A percentile compares a stretch with the other conserved stretches of the same genome.
Conservation (phyloP, 495 filamentous ascomycete species). For the Aspergillus bridgeri region DNA sequence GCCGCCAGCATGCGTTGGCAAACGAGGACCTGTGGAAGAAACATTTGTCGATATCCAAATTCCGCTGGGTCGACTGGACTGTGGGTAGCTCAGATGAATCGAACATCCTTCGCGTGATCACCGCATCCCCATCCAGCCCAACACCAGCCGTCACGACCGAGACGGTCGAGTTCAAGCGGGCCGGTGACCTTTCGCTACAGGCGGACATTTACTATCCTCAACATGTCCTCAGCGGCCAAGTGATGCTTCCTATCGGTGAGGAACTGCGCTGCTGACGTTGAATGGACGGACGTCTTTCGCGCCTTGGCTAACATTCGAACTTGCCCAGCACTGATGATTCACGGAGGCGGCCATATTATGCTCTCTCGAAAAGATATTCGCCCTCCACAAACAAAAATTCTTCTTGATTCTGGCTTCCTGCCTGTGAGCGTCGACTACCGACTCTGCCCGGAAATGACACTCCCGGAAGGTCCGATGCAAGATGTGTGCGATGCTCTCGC, state of each 20-base stretch:
- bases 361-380: constrained; percentile 47
- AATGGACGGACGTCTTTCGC: too few relatives aligned
- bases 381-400: constrained; percentile 34
- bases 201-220: constrained; percentile 48
- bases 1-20: too few relatives aligned
- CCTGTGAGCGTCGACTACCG: constrained; percentile 56
- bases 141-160: constrained; percentile 5
- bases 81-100: too few relatives aligned
- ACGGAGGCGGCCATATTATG: constrained; percentile 55
- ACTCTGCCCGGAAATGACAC: constrained; percentile 50
- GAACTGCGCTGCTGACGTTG: not conserved
- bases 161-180: constrained; percentile 33
- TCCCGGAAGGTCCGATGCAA: constrained; percentile 48
- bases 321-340: constrained; percentile 54
- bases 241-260: constrained; percentile 6
- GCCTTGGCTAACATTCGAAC: too few relatives aligned
- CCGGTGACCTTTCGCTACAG: constrained; percentile 22
- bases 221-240: not conserved
- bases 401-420: constrained; percentile 44
- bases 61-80: too few relatives aligned
- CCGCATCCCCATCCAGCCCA: too few relatives aligned
- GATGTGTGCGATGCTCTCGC: constrained; percentile 45
- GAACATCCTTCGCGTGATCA: too few relatives aligned
- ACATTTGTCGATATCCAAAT: too few relatives aligned
- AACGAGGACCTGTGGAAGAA: too few relatives aligned